Evolutionary conservation across 1,284 basidiomycete species (phyloP).

Genomic region (Austroboletus novae-zelandiae): DNA sequence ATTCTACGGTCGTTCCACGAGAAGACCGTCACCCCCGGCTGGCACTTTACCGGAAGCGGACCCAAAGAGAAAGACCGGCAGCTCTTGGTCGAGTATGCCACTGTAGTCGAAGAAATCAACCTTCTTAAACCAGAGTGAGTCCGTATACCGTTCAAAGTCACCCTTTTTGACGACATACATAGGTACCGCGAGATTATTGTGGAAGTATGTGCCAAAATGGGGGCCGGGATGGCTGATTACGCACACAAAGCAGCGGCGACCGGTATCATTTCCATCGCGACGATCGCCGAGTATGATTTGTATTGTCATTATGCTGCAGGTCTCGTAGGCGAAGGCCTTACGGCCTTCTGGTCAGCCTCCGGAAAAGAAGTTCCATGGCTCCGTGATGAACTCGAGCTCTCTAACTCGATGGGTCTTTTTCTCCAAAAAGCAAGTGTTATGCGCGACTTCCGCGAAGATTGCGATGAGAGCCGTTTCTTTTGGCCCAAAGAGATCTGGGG

Average conservation of each 20-base stretch:
- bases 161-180: conserved; percentile 3
- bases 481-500: conserved; percentile 97
- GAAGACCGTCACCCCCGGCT: conserved; percentile 80
- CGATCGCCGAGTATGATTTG: conserved; percentile 86
- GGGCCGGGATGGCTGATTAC: conserved; percentile 94
- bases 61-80: conserved; percentile 90
- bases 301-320: conserved; percentile 99
- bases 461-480: conserved; percentile 83
- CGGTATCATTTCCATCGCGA: conserved; percentile 67
- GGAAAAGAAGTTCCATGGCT: conserved; percentile 82
- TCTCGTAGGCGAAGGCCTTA: conserved; percentile 95
- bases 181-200: conserved; percentile 85
- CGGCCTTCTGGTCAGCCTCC: conserved; percentile 86
- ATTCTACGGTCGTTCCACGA: conserved; percentile 84
- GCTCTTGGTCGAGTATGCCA: conserved; percentile 84
- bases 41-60: conserved; percentile 84
- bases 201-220: conserved; percentile 86
- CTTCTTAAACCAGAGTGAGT: conserved; percentile 65
- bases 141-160: neutral
- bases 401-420: conserved; percentile 97
- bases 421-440: conserved; percentile 99
- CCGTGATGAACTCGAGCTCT: conserved; percentile 80
- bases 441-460: conserved; percentile 93
- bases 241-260: conserved; percentile 78
- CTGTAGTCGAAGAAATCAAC: conserved; percentile 82